A percentile compares a stretch with the other conserved stretches of the same genome.
These are phyloP conservation scores for Daedaleopsis nitida DNA, from an alignment of 768 basidiomycete genomes.

Conservation along the genomic window DNA sequence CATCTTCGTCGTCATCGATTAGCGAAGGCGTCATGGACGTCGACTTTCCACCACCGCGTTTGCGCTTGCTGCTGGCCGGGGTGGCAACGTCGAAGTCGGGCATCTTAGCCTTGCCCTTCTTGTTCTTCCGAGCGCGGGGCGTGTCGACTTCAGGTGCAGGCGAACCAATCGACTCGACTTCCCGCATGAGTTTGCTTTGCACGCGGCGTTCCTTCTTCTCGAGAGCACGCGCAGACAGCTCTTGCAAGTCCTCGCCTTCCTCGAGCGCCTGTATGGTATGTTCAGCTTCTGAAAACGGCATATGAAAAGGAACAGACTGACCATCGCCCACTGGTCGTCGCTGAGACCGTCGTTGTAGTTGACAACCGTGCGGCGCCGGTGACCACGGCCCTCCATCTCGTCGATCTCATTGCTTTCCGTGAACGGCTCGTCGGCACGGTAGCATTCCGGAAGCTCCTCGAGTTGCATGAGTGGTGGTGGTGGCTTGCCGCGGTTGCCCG, in stretches of 20 bases:
- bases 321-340: constrained; percentile 92
- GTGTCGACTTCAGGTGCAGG: constrained; percentile 29
- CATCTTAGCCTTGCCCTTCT: constrained; percentile 63
- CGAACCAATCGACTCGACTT: constrained; percentile 42
- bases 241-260: constrained; percentile 79
- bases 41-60: constrained; percentile 69
- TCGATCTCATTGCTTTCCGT: constrained; percentile 63
- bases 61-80: constrained; percentile 66
- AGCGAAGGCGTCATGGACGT: constrained; percentile 78
- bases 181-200: constrained; percentile 58
- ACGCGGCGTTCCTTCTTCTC: constrained; percentile 67
- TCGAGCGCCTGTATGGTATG: constrained; percentile 59
- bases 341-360: constrained; percentile 92
- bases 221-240: constrained; percentile 64
- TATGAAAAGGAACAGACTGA: constrained; percentile 34
- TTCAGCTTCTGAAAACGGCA: neutral
- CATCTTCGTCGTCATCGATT: constrained; percentile 76
- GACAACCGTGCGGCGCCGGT: constrained; percentile 80
- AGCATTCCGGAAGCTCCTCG: constrained; percentile 91
- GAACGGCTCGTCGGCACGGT: constrained; percentile 83
- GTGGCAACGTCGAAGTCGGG: constrained; percentile 29
- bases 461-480: constrained; percentile 79
- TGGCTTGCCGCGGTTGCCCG: constrained; percentile 76
- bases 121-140: constrained; percentile 52
- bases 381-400: constrained; percentile 78